Conservation (phyloP, 495 filamentous ascomycete species). For the Cryomyces minteri region DNA sequence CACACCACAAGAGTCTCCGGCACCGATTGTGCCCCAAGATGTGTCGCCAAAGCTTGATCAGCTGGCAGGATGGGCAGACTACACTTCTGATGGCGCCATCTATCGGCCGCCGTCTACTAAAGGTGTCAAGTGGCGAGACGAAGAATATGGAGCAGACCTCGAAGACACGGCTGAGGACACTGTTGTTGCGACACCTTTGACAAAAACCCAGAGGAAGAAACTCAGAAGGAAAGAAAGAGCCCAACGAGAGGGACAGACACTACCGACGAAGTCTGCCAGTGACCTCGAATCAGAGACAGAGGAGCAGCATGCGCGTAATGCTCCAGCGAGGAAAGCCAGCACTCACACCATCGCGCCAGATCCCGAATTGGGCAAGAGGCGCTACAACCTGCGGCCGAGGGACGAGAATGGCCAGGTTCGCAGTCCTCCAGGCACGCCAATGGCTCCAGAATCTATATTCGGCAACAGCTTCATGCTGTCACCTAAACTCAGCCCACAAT, state of each 20-base stretch:
- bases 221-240: conserved; percentile 9
- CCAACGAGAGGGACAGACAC: conserved; percentile 3
- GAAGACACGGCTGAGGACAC: conserved; percentile 7
- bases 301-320: conserved; percentile 1
- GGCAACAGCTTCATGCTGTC: too few relatives aligned
- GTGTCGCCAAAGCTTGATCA: background rate
- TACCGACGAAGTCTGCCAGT: background rate
- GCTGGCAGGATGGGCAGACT: conserved; percentile 4
- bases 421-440: too few relatives aligned
- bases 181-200: conserved; percentile 9
- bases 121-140: conserved; percentile 20
- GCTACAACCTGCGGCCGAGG: conserved; percentile 3
- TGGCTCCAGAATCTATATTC: too few relatives aligned
- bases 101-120: conserved; percentile 8
- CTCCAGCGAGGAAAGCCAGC: conserved; percentile 9
- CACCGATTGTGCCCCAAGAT: conserved; percentile 6
- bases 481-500: too few relatives aligned
- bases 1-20: conserved; percentile 9
- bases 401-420: background rate
- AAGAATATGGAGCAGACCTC: conserved; percentile 12
- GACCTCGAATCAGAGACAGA: conserved; percentile 16
- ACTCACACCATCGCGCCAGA: background rate
- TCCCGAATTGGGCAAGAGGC: background rate
- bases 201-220: conserved; percentile 20
- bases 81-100: conserved; percentile 12